These are phyloP conservation scores for Bacterosira constricta DNA, from an alignment of 108 stramenopile species.

Conservation along the genomic window DNA sequence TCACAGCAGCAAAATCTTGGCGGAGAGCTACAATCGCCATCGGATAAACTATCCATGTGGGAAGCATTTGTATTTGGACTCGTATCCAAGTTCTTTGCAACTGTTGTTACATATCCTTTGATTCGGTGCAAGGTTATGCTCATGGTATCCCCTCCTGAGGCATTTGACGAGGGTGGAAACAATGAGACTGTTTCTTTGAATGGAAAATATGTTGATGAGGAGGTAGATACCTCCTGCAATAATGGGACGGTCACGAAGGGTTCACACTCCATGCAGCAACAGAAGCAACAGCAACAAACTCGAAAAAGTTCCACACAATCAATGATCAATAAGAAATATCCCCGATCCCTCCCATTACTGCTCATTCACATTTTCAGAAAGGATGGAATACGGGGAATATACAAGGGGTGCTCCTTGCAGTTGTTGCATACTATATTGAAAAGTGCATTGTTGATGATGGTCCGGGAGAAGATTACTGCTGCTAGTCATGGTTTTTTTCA, in stretches of 20 bases:
- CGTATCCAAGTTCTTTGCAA: constrained; percentile 87
- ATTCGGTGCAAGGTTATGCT: constrained; percentile 93
- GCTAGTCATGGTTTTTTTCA: constrained; percentile 30
- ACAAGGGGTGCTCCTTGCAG: constrained; percentile 79
- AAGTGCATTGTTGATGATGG: constrained; percentile 84
- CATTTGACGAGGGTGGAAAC: constrained; percentile 14
- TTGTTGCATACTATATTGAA: constrained; percentile 82
- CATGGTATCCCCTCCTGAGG: constrained; percentile 61
- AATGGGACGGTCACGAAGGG: too few species aligned
- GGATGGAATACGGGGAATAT: constrained; percentile 64
- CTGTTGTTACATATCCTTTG: constrained; percentile 92
- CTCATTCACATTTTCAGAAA: constrained; percentile 52
- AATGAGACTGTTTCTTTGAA: too few species aligned
- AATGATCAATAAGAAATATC: neutral
- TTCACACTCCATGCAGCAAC: too few species aligned
- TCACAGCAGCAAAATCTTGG: neutral
- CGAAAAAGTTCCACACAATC: neutral
- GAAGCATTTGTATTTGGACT: constrained; percentile 84
- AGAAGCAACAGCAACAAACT: too few species aligned
- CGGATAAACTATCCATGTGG: constrained; percentile 38
- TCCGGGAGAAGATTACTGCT: constrained; percentile 69
- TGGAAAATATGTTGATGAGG: too few species aligned
- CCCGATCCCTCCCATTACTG: constrained; percentile 32
- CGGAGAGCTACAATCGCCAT: too few species aligned
- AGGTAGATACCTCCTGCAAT: too few species aligned